Evolutionary conservation across 768 basidiomycete genomes (phyloP).

Genomic region (Rhodotorula diobovata): DNA sequence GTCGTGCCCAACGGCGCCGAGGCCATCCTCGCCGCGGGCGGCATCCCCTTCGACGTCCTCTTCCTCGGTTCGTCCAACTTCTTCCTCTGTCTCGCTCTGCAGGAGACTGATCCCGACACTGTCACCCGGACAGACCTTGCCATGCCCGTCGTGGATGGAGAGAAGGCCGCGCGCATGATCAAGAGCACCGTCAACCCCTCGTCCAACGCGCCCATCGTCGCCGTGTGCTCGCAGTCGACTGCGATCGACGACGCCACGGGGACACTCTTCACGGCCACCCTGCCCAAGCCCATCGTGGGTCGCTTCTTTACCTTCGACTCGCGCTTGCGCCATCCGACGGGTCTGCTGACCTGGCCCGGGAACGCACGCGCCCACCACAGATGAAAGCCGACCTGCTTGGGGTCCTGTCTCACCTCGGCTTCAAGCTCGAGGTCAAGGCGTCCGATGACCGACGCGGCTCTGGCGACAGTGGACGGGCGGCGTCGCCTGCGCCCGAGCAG

Average conservation of each 20-base stretch:
- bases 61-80: constrained; percentile 41
- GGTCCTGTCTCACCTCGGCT: constrained; percentile 38
- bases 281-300: constrained; percentile 28
- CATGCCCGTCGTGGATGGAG: constrained; percentile 71
- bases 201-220: constrained; percentile 82
- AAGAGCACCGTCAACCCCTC: constrained; percentile 96
- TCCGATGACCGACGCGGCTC: constrained; percentile 3
- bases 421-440: constrained; percentile 38
- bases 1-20: constrained; percentile 95
- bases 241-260: constrained; percentile 38
- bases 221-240: constrained; percentile 55
- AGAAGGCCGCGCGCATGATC: constrained; percentile 93
- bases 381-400: constrained; percentile 40
- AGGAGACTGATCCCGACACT: background rate
- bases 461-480: background rate
- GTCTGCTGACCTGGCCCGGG: background rate
- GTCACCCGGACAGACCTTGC: background rate
- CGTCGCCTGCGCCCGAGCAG: background rate
- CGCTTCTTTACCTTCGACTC: no score
- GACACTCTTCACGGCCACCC: constrained; percentile 41
- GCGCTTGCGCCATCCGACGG: no score
- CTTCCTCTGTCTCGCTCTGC: no score
- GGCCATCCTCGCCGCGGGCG: constrained; percentile 94
- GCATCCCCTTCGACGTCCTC: constrained; percentile 55
- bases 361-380: background rate